Evolutionary conservation across 768 basidiomycete species (phyloP).

Genomic region (Suillus decipiens): DNA sequence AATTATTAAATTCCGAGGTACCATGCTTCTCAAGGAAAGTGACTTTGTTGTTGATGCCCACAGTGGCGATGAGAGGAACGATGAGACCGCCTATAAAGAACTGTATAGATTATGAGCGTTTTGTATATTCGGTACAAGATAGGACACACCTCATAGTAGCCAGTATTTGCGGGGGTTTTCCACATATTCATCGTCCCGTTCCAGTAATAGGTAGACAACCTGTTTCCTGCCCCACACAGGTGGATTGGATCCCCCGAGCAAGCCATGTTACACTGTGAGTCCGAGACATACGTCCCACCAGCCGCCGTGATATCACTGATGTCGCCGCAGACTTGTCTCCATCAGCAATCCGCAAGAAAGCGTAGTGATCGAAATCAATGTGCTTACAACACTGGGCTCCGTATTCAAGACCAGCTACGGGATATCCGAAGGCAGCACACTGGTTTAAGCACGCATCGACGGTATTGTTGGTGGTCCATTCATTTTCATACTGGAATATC

Average conservation of each 20-base stretch:
- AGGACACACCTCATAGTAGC: constrained; percentile 63
- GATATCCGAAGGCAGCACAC: constrained; percentile 72
- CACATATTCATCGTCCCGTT: constrained; percentile 57
- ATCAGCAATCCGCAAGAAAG: neutral
- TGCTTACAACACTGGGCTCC: constrained; percentile 74
- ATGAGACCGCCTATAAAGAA: constrained; percentile 59
- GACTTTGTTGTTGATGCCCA: constrained; percentile 82
- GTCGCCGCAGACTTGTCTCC: constrained; percentile 65
- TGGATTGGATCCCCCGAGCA: constrained; percentile 74
- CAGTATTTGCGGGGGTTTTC: constrained; percentile 65
- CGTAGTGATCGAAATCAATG: neutral
- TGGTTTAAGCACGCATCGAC: constrained; percentile 64
- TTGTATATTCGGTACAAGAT: neutral
- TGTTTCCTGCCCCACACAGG: constrained; percentile 61
- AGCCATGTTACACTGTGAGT: constrained; percentile 44
- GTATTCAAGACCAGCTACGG: constrained; percentile 70
- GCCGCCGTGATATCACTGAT: constrained; percentile 47
- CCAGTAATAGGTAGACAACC: constrained; percentile 58
- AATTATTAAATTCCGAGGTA: constrained; percentile 60
- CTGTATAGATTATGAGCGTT: constrained; percentile 25
- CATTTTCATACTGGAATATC: constrained; percentile 62
- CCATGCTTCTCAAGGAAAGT: constrained; percentile 77
- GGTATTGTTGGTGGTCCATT: constrained; percentile 62
- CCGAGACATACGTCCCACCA: constrained; percentile 33
- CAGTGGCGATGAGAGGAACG: constrained; percentile 71